These are phyloP conservation scores for Symbiodinium pilosum DNA, from an alignment of 73 alveolate genomes.

Conservation along the genomic window DNA sequence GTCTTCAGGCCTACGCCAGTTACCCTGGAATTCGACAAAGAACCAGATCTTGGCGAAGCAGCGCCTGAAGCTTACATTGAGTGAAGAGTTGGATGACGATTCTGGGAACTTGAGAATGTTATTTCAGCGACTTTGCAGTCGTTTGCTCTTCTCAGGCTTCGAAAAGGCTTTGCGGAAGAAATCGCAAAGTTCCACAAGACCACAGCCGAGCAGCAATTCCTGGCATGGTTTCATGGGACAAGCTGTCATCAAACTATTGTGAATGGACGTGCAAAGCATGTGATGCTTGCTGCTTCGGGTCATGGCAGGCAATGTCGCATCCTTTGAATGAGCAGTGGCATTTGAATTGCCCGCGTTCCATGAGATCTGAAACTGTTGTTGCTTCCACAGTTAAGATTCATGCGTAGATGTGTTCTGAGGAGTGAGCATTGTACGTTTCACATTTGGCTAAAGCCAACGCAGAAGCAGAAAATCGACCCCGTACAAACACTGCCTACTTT, in stretches of 20 bases:
- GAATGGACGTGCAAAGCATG: no score
- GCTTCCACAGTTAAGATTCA: background rate
- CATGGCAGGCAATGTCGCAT: conserved; percentile 4
- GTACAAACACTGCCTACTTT: no score
- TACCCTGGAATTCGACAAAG: conserved; percentile 70
- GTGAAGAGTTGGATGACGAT: background rate
- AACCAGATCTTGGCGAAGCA: conserved; percentile 91
- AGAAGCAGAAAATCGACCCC: no score
- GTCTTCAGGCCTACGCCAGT: conserved; percentile 71
- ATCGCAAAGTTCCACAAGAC: conserved; percentile 90
- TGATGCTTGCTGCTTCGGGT: background rate
- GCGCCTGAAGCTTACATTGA: conserved; percentile 1
- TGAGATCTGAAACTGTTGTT: background rate
- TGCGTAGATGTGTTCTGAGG: background rate
- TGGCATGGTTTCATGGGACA: background rate
- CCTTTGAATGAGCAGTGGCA: conserved; percentile 9
- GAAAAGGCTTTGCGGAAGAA: conserved; percentile 94
- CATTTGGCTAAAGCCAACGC: background rate
- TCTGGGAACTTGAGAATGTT: no score
- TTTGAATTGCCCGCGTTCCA: background rate
- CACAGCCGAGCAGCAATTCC: conserved; percentile 35
- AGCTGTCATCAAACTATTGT: no score
- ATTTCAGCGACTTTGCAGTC: background rate
- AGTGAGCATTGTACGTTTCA: background rate
- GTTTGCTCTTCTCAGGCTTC: conserved; percentile 28